Conservation (phyloP, 2,329 filamentous ascomycete genomes). For the Xylariomycetidae sp. region DNA sequence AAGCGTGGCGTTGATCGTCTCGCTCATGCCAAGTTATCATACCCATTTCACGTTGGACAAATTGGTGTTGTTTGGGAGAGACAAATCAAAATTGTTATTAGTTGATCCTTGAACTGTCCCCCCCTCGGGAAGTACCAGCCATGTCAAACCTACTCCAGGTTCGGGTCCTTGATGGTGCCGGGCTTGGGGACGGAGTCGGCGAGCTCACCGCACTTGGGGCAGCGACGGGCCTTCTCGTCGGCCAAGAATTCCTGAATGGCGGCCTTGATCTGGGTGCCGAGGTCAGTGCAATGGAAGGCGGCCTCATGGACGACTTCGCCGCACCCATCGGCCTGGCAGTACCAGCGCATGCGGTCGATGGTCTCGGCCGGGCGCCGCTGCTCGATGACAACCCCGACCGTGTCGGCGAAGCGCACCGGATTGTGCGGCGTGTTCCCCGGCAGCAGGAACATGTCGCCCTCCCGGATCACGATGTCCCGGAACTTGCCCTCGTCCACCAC, state of each 20-base stretch:
- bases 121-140: no score
- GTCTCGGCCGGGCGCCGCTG: slow-evolving; percentile 66
- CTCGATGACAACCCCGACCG: slow-evolving; percentile 90
- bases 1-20: no score
- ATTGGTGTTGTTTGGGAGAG: no score
- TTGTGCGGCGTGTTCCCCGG: slow-evolving; percentile 96
- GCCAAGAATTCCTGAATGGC: slow-evolving; percentile 77
- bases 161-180: slow-evolving; percentile 55
- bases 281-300: slow-evolving; percentile 78
- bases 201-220: slow-evolving; percentile 67
- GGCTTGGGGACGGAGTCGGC: slow-evolving; percentile 63
- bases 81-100: no score
- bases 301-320: slow-evolving; percentile 74
- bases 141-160: slow-evolving; percentile 35
- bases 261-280: slow-evolving; percentile 91
- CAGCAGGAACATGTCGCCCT: slow-evolving; percentile 90
- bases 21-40: no score
- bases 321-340: slow-evolving; percentile 59
- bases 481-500: slow-evolving; percentile 71
- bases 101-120: no score
- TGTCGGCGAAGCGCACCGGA: slow-evolving; percentile 86
- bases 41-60: no score
- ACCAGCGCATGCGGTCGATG: slow-evolving; percentile 83
- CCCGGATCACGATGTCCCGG: slow-evolving; percentile 79
- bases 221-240: slow-evolving; percentile 60